A percentile compares a stretch with the other conserved stretches of the same genome.
Evolutionary conservation across 805 yeast genomes (phyloP).

Genomic region (Yarrowia divulgata): DNA sequence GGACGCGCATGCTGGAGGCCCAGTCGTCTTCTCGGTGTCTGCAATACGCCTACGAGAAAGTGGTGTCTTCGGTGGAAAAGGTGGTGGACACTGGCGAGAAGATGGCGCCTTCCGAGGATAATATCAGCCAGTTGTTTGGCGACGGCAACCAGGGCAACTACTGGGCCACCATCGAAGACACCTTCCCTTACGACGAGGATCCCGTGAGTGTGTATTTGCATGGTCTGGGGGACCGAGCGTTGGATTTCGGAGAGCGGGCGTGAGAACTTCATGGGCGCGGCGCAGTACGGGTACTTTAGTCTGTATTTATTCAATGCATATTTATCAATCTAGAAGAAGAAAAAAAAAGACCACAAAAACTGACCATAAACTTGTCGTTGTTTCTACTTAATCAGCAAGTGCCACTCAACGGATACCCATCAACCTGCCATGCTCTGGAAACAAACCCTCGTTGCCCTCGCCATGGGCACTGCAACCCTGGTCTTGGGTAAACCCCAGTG

Average conservation of each 20-base stretch:
- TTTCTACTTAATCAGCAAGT: too few relatives aligned
- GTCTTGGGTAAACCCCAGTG: too few relatives aligned
- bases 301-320: conserved; percentile 30
- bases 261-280: not conserved
- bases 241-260: conserved; percentile 30
- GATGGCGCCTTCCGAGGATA: not conserved
- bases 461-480: too few relatives aligned
- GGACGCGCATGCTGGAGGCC: not conserved
- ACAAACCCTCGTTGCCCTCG: too few relatives aligned
- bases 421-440: too few relatives aligned
- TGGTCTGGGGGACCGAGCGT: conserved; percentile 17
- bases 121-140: not conserved
- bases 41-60: conserved; percentile 30
- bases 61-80: conserved; percentile 5
- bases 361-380: too few relatives aligned
- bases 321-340: not conserved
- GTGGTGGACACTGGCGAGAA: conserved; percentile 16
- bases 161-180: conserved; percentile 23
- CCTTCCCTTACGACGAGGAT: conserved; percentile 12
- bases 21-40: conserved; percentile 17
- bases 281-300: too few relatives aligned
- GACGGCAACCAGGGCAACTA: not conserved
- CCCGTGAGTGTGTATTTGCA: conserved; percentile 13
- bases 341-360: too few relatives aligned
- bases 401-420: too few relatives aligned